Conservation (phyloP, 1,284 basidiomycete genomes). For the Trichosporon sp. region DNA sequence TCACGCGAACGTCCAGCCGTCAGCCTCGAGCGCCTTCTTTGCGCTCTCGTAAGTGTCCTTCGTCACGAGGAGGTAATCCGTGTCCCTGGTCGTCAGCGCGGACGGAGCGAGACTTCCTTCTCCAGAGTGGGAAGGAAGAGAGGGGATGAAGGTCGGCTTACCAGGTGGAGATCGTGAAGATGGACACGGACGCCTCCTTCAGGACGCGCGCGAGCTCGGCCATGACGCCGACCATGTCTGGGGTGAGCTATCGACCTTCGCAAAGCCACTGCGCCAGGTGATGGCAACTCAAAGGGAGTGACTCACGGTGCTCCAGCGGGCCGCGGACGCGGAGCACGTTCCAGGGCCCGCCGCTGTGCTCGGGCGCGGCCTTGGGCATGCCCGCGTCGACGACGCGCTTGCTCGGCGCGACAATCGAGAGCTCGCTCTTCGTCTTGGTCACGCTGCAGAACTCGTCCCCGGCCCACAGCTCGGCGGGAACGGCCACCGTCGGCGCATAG, state of each 20-base stretch:
- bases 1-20: slow-evolving; percentile 25
- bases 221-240: slow-evolving; percentile 60
- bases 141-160: slow-evolving; percentile 36
- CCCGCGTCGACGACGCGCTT: slow-evolving; percentile 1
- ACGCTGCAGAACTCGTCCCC: slow-evolving; percentile 56
- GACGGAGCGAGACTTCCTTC: not conserved
- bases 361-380: slow-evolving; percentile 36
- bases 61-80: slow-evolving; percentile 36
- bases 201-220: slow-evolving; percentile 59
- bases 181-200: slow-evolving; percentile 56
- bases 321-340: slow-evolving; percentile 61
- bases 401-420: slow-evolving; percentile 57
- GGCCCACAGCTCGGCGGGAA: slow-evolving; percentile 30
- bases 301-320: slow-evolving; percentile 62
- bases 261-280: not conserved
- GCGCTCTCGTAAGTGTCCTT: slow-evolving; percentile 22
- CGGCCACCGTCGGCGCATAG: slow-evolving; percentile 21
- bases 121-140: not conserved
- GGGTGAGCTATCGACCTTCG: slow-evolving; percentile 4
- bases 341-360: slow-evolving; percentile 50
- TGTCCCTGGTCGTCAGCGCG: slow-evolving; percentile 26
- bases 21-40: slow-evolving; percentile 19
- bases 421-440: slow-evolving; percentile 59
- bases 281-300: too few relatives aligned
- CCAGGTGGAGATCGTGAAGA: slow-evolving; percentile 70